Base-by-base conservation (phyloP, 2,329 filamentous ascomycete genomes). In the Allantophomopsis cytisporea region DNA sequence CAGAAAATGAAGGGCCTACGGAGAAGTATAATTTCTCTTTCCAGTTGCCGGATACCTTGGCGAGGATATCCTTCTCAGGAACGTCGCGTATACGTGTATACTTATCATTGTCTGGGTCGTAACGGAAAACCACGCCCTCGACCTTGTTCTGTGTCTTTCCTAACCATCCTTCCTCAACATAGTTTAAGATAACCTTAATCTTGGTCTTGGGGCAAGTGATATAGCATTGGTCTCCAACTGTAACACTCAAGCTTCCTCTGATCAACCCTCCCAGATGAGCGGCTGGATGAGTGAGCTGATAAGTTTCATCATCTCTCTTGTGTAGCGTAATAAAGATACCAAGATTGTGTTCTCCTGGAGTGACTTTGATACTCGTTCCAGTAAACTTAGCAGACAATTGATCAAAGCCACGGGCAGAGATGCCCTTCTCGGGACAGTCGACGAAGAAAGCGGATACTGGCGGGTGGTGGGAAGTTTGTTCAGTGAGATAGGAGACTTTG, bases 341-440 rank as follows among this genome's bases (percentile, higher is more conserved):
- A 48, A 93, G 69, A 59, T 98, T 98, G 64, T 94, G 86, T 55
- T 88, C 80, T 46, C 91, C 91, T 1, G 91, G 86, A 16, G 81
- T 79, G 31, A 98, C 89, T 56, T 87, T 86, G 59, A 98, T 73
- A 50, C 84, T 89, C 14, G 91, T 95, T 41, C 91, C 91, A 1
- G 91, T 96, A 62, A 98, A 98, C 60, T 95, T 96, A 54, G 91
- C 91, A 50, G 83, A 89, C 52, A 98, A 80, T 64, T 98, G 91
- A 55, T 98, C 91, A 55, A 89, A 98, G 1, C 91, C 91, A 42
- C 82, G 74, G 13, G 91, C 91, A 31, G 76, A 77, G 47, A 98
- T 73, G 20, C 89, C 91, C 56, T 86, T 88, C 49, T 93, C 83
- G 1, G 88, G 87, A 55, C 91, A 98, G 54, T 87, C 81, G 47